phyloP scores from a whole-genome alignment of 345 rosid species.

The Eucalyptus marginata region DNA sequence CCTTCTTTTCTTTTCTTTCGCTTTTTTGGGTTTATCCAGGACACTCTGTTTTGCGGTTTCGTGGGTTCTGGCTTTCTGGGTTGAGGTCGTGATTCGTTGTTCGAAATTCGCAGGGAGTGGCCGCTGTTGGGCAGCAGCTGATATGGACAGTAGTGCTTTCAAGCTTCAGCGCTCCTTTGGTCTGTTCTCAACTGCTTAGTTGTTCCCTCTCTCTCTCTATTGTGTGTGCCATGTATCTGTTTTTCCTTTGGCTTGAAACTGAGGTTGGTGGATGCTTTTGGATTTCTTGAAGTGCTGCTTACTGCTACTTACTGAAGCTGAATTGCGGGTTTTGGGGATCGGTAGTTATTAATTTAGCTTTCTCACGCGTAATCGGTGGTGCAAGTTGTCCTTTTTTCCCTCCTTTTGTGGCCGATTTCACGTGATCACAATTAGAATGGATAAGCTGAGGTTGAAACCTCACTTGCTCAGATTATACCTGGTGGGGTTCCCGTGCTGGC shows the following conservation, averaged over 20 bases:
- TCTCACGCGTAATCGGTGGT: not conserved
- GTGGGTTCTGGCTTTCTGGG: not conserved
- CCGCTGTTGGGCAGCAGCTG: not conserved
- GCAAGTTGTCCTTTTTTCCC: not conserved
- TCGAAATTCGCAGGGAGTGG: slow-evolving; percentile 21
- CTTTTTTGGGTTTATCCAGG: not conserved
- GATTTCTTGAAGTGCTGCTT: not conserved
- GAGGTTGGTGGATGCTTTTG: not conserved
- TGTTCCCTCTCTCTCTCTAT: not conserved
- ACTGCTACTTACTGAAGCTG: not conserved
- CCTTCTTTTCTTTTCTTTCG: not conserved
- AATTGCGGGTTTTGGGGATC: not conserved
- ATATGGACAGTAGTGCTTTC: slow-evolving; percentile 49
- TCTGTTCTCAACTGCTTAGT: not conserved
- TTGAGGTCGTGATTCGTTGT: slow-evolving; percentile 15
- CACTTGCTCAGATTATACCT: not conserved
- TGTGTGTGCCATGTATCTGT: not conserved
- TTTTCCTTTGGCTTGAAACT: not conserved
- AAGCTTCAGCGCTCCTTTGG: slow-evolving; percentile 51
- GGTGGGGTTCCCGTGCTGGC: not conserved
- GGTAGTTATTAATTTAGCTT: not conserved
- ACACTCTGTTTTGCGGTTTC: not conserved
- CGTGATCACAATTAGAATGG: not conserved
- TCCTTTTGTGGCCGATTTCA: not conserved
- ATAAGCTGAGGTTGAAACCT: not conserved